These are phyloP conservation scores for Hygrophila difformis DNA, from an alignment of 257 asterid genomes.

Conservation along the genomic window DNA sequence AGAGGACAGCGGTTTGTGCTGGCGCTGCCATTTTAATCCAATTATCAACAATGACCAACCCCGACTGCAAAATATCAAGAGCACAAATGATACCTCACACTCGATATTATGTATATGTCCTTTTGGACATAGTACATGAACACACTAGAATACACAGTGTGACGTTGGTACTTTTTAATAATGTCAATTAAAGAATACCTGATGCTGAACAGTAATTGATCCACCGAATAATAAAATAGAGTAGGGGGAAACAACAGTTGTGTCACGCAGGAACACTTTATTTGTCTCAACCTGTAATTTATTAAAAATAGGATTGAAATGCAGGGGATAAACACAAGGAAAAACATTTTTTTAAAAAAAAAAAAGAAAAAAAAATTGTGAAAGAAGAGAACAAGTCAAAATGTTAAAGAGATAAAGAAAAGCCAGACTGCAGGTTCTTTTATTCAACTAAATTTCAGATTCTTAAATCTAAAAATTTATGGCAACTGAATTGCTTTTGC, in stretches of 20 bases:
- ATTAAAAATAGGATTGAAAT: slow-evolving; percentile 11
- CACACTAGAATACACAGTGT: no score
- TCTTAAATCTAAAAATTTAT: no score
- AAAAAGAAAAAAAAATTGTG: no score
- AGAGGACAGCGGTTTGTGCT: slow-evolving; percentile 92
- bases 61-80: slow-evolving; percentile 57
- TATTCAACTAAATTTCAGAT: no score
- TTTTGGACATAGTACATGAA: no score
- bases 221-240: slow-evolving; percentile 94
- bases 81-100: slow-evolving; percentile 1
- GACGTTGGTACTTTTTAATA: no score
- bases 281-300: slow-evolving; percentile 82
- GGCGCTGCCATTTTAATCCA: slow-evolving; percentile 91
- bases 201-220: slow-evolving; percentile 78
- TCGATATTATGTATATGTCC: neutral
- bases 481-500: no score
- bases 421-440: no score
- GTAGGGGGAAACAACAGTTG: slow-evolving; percentile 80
- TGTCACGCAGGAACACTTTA: slow-evolving; percentile 82
- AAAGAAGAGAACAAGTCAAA: no score
- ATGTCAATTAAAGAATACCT: slow-evolving; percentile 33
- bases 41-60: slow-evolving; percentile 60
- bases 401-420: no score
- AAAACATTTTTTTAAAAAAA: no score
- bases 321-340: slow-evolving; percentile 4